Evolutionary conservation across 441 rosid genomes (phyloP), one percentile per base, ranked within the genome.

Genomic region (Croton setiger): DNA sequence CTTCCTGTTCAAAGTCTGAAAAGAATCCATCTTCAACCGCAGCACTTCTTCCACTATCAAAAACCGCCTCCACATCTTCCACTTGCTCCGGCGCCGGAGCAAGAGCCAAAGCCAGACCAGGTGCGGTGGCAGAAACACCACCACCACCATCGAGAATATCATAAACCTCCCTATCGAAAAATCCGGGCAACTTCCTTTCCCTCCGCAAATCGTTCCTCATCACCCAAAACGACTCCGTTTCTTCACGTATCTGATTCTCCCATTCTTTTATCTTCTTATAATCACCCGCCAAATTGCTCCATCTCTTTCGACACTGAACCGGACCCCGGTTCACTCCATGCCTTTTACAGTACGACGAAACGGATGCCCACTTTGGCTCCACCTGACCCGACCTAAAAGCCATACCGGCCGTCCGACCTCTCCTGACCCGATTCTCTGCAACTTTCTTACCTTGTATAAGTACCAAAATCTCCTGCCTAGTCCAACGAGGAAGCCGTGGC

Each of bases 291-390:
- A 95, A 82, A 78, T 95, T 95, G 72, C 98, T 92, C 98, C 98
- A 95, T 66, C 98, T 78, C 75, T 95, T 95, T 45, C 98, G 94
- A 77, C 98, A 95, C 96, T 92, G 99, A 15, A 95, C 91, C 31
- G 99, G 98, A 0, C 96, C 99, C 8, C 99, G 81, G 82, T 92
- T 89, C 63, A 92, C 99, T 0, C 98, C 98, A 76, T 92, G 95
- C 55, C 91, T 75, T 45, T 83, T 87, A 39, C 99, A 95, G 78
- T 95, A 95, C 9, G 97, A 90, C 0, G 99, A 95, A 2, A 95
- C 93, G 6, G 93, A 83, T 0, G 97, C 92, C 99, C 98, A 92
- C 73, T 95, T 95, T 1, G 98, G 93, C 75, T 95, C 98, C 60
- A 86, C 72, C 73, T 83, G 97, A 45, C 78, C 93, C 58, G 92